Evolutionary conservation across 441 rosid genomes (phyloP).

Genomic region (Brassica balearica): DNA sequence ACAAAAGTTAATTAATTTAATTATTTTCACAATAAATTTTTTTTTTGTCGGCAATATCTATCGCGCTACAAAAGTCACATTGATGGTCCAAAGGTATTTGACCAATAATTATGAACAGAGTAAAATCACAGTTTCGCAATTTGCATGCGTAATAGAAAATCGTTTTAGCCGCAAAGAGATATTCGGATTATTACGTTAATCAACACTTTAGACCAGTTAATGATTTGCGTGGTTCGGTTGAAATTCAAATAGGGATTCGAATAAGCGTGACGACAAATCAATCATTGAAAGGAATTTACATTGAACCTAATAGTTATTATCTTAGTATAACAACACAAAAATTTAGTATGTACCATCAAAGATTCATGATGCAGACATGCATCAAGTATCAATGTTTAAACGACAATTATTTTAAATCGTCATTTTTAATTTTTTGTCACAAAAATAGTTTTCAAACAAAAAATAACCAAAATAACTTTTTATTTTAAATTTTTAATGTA

Average conservation of each 20-base stretch:
- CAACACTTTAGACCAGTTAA: conserved; percentile 22
- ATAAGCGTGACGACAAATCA: conserved; percentile 40
- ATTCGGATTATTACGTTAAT: conserved; percentile 34
- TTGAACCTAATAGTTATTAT: conserved; percentile 15
- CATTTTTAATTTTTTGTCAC: no score
- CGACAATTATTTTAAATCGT: no score
- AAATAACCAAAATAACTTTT: no score
- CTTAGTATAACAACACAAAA: not conserved
- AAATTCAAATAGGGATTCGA: conserved; percentile 6
- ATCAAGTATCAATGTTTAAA: not conserved
- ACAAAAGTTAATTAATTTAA: not conserved
- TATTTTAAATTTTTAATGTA: no score
- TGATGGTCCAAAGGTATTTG: not conserved
- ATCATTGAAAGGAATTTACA: conserved; percentile 24
- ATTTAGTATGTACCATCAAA: not conserved
- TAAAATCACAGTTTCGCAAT: conserved; percentile 23
- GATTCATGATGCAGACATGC: conserved; percentile 13
- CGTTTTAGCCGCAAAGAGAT: conserved; percentile 33
- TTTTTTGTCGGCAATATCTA: not conserved
- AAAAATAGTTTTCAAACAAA: no score
- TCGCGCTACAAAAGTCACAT: not conserved
- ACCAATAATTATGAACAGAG: not conserved
- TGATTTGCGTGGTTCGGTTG: conserved; percentile 34
- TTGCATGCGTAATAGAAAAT: conserved; percentile 32
- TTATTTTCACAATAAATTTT: not conserved